These are phyloP conservation scores for Claviceps cyperi DNA, from an alignment of 2,329 filamentous ascomycete genomes.

Conservation along the genomic window DNA sequence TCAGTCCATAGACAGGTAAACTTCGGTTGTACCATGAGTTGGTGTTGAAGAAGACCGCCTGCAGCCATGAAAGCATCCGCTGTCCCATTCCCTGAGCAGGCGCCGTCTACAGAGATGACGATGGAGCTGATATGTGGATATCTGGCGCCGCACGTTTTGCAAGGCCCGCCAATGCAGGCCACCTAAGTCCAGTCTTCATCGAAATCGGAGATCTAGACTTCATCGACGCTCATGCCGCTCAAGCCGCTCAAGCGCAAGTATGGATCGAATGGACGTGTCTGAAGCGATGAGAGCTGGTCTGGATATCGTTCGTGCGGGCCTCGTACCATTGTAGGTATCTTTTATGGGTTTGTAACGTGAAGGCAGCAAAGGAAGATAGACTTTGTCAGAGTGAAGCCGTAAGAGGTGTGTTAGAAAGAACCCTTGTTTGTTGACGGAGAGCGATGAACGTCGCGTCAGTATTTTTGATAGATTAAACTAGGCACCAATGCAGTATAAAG, in stretches of 20 bases:
- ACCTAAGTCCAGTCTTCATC: neutral
- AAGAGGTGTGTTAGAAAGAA: too few relatives aligned
- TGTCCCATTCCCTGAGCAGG: neutral
- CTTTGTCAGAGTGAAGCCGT: too few relatives aligned
- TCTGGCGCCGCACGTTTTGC: neutral
- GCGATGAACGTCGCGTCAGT: too few relatives aligned
- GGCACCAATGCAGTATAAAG: too few relatives aligned
- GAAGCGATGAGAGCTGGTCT: too few relatives aligned
- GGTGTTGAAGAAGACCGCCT: neutral
- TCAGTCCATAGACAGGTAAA: neutral
- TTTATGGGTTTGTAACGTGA: too few relatives aligned
- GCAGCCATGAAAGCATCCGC: neutral
- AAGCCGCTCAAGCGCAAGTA: neutral
- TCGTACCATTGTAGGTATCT: too few relatives aligned
- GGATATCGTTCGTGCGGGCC: too few relatives aligned
- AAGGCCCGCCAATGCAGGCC: neutral
- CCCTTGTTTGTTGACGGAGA: too few relatives aligned
- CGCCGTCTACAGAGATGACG: neutral
- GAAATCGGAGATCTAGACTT: neutral
- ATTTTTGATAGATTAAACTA: too few relatives aligned
- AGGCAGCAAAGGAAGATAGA: too few relatives aligned
- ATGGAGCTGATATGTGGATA: neutral
- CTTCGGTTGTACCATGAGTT: neutral
- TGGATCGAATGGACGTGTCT: neutral
- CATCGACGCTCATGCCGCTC: neutral